These are phyloP conservation scores for Canna indica DNA, from an alignment of 176 grass and related monocot genomes.

Conservation along the genomic window DNA sequence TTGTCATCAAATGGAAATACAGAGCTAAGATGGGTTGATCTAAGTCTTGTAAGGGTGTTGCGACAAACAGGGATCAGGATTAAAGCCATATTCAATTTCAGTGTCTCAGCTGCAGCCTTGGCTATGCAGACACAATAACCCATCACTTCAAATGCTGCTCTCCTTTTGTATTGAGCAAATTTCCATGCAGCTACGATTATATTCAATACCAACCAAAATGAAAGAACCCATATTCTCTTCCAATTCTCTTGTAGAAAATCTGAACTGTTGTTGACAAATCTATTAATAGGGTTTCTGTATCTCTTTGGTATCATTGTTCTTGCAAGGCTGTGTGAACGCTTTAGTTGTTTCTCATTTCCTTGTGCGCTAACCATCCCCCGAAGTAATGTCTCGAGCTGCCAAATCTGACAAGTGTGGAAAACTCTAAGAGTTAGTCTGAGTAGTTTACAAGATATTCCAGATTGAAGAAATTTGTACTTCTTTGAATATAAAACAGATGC, in stretches of 20 bases:
- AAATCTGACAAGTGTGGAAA: slow-evolving; percentile 38
- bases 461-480: background rate
- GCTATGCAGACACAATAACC: slow-evolving; percentile 85
- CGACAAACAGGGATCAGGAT: slow-evolving; percentile 96
- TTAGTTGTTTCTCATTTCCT: slow-evolving; percentile 48
- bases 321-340: slow-evolving; percentile 64
- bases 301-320: slow-evolving; percentile 87
- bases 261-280: slow-evolving; percentile 35
- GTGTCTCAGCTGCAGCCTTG: slow-evolving; percentile 85
- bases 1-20: slow-evolving; percentile 96
- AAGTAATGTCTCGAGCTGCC: slow-evolving; percentile 95
- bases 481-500: background rate
- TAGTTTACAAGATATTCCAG: background rate
- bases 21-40: slow-evolving; percentile 56
- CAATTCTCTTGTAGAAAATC: slow-evolving; percentile 93
- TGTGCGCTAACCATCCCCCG: slow-evolving; percentile 77
- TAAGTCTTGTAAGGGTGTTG: slow-evolving; percentile 82
- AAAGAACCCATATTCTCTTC: slow-evolving; percentile 86
- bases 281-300: slow-evolving; percentile 66
- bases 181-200: slow-evolving; percentile 61
- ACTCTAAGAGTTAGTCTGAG: background rate
- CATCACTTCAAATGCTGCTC: slow-evolving; percentile 88
- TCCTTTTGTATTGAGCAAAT: slow-evolving; percentile 73
- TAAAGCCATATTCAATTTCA: slow-evolving; percentile 97
- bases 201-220: slow-evolving; percentile 60